Percentiles rank a stretch among this genome's conserved stretches.
These are phyloP conservation scores for Tylopilus rubrobrunneus DNA, from an alignment of 768 basidiomycete species.

Conservation along the genomic window DNA sequence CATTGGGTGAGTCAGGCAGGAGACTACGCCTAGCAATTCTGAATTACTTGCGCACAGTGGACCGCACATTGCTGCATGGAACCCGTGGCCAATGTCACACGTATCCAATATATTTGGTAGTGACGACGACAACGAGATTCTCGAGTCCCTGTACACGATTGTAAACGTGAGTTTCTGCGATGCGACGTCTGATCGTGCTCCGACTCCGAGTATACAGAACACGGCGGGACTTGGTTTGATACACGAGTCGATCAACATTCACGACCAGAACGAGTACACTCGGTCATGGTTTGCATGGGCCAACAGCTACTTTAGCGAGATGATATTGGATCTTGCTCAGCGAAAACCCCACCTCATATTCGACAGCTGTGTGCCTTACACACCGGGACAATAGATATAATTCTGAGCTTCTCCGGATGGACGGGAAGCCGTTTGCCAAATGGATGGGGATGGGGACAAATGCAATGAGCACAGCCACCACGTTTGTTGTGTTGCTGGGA, in stretches of 20 bases:
- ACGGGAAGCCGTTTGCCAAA: background rate
- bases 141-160: conserved; percentile 57
- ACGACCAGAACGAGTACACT: conserved; percentile 53
- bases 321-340: conserved; percentile 72
- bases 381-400: conserved; percentile 39
- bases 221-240: conserved; percentile 73
- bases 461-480: conserved; percentile 19
- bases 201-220: conserved; percentile 41
- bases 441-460: background rate
- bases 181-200: background rate
- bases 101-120: conserved; percentile 72
- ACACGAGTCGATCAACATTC: conserved; percentile 70
- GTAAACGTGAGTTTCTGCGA: conserved; percentile 51
- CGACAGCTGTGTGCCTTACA: conserved; percentile 51
- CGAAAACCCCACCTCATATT: conserved; percentile 70
- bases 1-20: conserved; percentile 49
- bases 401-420: no score
- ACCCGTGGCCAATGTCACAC: conserved; percentile 85
- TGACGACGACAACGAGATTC: conserved; percentile 67
- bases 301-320: conserved; percentile 80
- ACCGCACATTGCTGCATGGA: conserved; percentile 68
- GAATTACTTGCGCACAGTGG: conserved; percentile 41
- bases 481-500: conserved; percentile 6
- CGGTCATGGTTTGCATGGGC: conserved; percentile 83
- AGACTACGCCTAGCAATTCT: background rate